Base-by-base conservation (phyloP, 352 stramenopile species). In the Phytophthora sojae region DNA sequence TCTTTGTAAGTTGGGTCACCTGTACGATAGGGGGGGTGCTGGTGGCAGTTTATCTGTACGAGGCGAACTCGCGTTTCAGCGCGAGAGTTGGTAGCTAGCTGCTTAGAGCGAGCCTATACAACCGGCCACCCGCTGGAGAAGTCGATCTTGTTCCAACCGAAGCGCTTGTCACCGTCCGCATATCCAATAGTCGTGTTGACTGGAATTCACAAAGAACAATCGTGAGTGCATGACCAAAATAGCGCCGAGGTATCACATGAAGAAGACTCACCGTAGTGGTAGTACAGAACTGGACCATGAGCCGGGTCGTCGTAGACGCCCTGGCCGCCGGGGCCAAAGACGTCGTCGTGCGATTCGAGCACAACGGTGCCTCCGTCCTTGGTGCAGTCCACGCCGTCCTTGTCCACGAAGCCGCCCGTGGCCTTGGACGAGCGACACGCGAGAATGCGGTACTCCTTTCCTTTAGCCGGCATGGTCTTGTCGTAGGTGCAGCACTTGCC, bases 401-500 rank as follows among this genome's bases (percentile, higher is more conserved):
- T 68, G 42, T 88, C 77, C 8, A 81, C 72, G 58, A 79, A 88
- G 9, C 72, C 65, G 19, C 73, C 62, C 0, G 72, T 85, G 12
- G 77, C 42, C 8, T 37, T 58, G 15, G 64, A 65, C n/a, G 73
- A 64, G 9, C 79, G 76, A 23, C 79, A 84, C 7, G 71, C 76
- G 11, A 81, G 71, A 58, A 85, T 81, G 35, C 79, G 79, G 69
- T 87, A 85, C 69, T 85, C 77, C 35, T 82, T 80, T 3, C 80
- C 80, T 9, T 53, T 60, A 0, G 75, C 66, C 51, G 74, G 63
- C 45, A 71, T 32, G 15, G 39, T 47, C 44, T 64, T 75, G 47
- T 86, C 79, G 30, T 77, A 73, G 8, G 29, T 66, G 47, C 76
- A 87, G 69, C 79, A 87, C 23, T 70, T 64, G 11, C 77, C 77